A percentile compares a stretch with the other conserved stretches of the same genome.
These are phyloP conservation scores for Russula compacta DNA, from an alignment of 768 basidiomycete species.

Conservation along the genomic window DNA sequence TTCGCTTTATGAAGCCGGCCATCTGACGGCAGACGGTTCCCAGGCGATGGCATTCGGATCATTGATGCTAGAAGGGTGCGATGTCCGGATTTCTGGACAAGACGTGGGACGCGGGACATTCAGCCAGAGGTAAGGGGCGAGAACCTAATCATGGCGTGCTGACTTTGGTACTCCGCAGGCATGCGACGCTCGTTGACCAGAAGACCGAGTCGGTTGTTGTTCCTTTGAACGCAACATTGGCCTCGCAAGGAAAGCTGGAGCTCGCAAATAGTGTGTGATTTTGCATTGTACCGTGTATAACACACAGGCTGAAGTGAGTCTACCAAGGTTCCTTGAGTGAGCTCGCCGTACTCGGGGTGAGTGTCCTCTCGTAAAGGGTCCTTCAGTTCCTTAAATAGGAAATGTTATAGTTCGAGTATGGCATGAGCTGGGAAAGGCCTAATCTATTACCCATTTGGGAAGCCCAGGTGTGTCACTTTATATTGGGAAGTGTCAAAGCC, in stretches of 20 bases:
- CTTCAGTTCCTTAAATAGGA: background rate
- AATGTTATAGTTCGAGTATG: constrained; percentile 68
- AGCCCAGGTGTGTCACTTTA: constrained; percentile 52
- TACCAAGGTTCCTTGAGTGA: constrained; percentile 74
- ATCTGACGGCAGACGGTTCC: background rate
- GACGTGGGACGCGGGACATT: constrained; percentile 90
- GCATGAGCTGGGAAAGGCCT: constrained; percentile 82
- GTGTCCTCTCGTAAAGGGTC: constrained; percentile 22
- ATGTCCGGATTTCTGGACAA: constrained; percentile 87
- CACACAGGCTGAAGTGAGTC: background rate
- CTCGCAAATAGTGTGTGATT: constrained; percentile 68
- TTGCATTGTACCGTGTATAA: background rate
- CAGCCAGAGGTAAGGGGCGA: constrained; percentile 49
- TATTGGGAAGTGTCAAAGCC: background rate
- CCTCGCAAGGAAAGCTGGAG: constrained; percentile 56
- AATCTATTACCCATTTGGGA: constrained; percentile 84
- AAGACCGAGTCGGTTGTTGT: constrained; percentile 69
- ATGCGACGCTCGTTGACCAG: constrained; percentile 91
- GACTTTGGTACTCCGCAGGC: constrained; percentile 30
- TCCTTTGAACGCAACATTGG: constrained; percentile 66
- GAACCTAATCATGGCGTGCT: background rate
- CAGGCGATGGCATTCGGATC: constrained; percentile 85
- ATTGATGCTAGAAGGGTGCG: constrained; percentile 70
- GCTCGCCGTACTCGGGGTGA: constrained; percentile 77
- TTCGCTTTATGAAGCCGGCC: background rate